Evolutionary conservation across 176 grass and related monocot species (phyloP).

Genomic region (Secale cereale): DNA sequence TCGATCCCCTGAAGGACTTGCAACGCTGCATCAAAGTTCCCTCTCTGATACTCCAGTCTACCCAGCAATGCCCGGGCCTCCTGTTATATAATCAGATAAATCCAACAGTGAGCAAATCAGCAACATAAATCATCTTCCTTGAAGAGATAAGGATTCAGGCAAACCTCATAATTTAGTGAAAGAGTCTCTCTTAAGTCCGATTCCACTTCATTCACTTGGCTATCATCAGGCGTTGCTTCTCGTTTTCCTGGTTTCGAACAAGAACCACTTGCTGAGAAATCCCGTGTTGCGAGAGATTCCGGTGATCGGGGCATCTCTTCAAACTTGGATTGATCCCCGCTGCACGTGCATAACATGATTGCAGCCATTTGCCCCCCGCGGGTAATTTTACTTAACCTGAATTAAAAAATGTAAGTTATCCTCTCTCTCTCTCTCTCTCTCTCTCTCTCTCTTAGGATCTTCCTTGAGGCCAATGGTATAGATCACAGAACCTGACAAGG

Average conservation of each 20-base stretch:
- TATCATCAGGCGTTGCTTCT: conserved; percentile 76
- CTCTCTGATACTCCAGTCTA: conserved; percentile 92
- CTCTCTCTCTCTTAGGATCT: conserved; percentile 21
- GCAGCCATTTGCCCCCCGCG: conserved; percentile 24
- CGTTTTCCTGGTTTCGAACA: conserved; percentile 57
- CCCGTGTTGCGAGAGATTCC: conserved; percentile 93
- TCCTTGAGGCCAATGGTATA: not conserved
- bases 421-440: not conserved
- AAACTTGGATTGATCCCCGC: conserved; percentile 82
- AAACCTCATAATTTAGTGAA: conserved; percentile 99
- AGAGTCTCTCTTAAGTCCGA: conserved; percentile 88
- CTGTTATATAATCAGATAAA: conserved; percentile 46
- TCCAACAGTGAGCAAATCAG: conserved; percentile 22
- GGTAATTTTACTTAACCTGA: conserved; percentile 19
- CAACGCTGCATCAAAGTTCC: conserved; percentile 92
- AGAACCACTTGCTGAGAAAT: conserved; percentile 68
- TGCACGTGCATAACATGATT: conserved; percentile 88
- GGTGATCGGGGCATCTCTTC: conserved; percentile 79
- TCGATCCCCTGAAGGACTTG: conserved; percentile 98
- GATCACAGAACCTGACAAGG: conserved; percentile 27
- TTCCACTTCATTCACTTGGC: conserved; percentile 87
- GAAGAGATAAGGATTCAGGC: conserved; percentile 6
- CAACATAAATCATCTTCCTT: conserved; percentile 9
- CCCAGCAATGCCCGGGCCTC: conserved; percentile 92
- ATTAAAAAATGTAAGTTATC: not conserved